Evolutionary conservation across 148 eudicot genomes (phyloP).

Genomic region (Chenopodium quinoa): DNA sequence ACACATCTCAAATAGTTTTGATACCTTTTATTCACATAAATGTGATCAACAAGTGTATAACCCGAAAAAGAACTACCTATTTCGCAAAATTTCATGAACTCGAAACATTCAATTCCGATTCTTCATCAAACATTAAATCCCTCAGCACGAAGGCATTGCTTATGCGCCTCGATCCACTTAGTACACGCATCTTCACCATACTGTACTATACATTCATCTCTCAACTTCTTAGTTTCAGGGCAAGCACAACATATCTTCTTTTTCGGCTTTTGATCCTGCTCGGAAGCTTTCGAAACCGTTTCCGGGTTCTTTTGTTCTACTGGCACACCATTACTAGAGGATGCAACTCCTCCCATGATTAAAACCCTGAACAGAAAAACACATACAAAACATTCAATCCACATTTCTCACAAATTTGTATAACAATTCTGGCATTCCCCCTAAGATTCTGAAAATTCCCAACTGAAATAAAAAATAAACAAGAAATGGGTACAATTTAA

Average conservation of each 20-base stretch:
- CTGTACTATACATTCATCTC: conserved; percentile 91
- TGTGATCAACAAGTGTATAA: conserved; percentile 1
- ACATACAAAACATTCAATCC: too few species aligned
- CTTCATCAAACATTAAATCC: conserved; percentile 67
- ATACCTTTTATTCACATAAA: conserved; percentile 16
- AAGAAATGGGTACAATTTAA: too few species aligned
- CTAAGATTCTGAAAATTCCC: too few species aligned
- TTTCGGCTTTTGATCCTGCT: conserved; percentile 62
- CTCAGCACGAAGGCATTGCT: conserved; percentile 83
- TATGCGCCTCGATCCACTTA: conserved; percentile 93
- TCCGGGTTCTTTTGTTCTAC: conserved; percentile 31
- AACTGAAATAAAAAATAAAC: too few species aligned
- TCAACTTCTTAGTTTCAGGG: conserved; percentile 84
- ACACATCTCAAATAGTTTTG: neutral
- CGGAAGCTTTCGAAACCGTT: conserved; percentile 30
- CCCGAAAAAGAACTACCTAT: conserved; percentile 3
- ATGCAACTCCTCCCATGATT: conserved; percentile 43
- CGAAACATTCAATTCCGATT: neutral
- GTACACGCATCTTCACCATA: conserved; percentile 81
- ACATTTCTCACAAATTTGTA: too few species aligned
- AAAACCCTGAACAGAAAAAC: neutral
- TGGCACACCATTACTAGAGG: conserved; percentile 10
- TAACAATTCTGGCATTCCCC: too few species aligned
- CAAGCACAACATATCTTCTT: conserved; percentile 97
- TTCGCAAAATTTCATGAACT: neutral